A percentile compares a stretch with the other conserved stretches of the same genome.
These are phyloP conservation scores for Fusarium sp. DNA, from an alignment of 2,329 filamentous ascomycete genomes.

Conservation along the genomic window DNA sequence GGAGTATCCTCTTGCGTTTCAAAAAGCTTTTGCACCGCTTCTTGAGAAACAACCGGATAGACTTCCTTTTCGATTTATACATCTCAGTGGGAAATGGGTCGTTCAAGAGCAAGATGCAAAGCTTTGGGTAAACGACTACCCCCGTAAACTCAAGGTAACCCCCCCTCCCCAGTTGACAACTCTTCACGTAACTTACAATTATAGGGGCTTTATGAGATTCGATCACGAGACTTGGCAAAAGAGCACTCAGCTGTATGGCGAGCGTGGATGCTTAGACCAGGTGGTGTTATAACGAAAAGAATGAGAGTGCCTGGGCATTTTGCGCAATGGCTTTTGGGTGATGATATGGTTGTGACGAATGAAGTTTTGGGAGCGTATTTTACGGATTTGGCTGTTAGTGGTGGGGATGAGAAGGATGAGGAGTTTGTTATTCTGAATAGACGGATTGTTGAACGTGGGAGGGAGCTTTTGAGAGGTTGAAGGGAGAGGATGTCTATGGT, in stretches of 20 bases:
- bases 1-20: conserved; percentile 37
- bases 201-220: conserved; percentile 31
- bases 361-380: conserved; percentile 37
- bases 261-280: conserved; percentile 33
- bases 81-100: conserved; percentile 50
- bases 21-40: conserved; percentile 13
- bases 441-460: conserved; percentile 20
- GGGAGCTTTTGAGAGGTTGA: conserved; percentile 2
- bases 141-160: conserved; percentile 37
- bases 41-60: neutral
- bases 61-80: conserved; percentile 45
- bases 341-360: conserved; percentile 28
- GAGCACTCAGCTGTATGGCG: conserved; percentile 19
- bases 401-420: conserved; percentile 20
- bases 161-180: accelerated
- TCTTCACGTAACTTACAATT: neutral
- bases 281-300: conserved; percentile 11
- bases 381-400: conserved; percentile 27
- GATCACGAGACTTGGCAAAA: conserved; percentile 18
- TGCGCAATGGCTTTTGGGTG: conserved; percentile 8
- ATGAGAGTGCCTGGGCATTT: neutral
- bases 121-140: conserved; percentile 39
- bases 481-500: no score
- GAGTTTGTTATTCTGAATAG: conserved; percentile 16
- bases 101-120: conserved; percentile 47